These are phyloP conservation scores for Neurospora africana DNA, from an alignment of 495 filamentous ascomycete species.

Conservation along the genomic window DNA sequence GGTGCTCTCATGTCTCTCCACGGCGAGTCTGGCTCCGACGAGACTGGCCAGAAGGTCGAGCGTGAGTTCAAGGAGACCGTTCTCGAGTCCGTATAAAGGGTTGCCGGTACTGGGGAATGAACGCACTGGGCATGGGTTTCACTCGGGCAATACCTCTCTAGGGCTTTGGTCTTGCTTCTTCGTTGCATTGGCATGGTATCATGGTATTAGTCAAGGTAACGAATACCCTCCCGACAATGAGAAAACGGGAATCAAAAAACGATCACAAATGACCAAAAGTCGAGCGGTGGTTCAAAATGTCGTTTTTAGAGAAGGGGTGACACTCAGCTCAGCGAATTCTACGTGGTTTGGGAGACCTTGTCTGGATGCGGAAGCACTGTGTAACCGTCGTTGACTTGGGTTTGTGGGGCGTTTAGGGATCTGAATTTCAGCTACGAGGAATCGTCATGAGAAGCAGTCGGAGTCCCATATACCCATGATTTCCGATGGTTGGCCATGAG, in stretches of 20 bases:
- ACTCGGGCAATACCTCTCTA: constrained; percentile 42
- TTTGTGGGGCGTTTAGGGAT: not conserved
- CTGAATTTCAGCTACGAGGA: not conserved
- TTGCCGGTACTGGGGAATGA: constrained; percentile 26
- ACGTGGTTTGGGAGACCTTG: constrained; percentile 1
- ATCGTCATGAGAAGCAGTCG: not conserved
- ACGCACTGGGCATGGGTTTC: constrained; percentile 39
- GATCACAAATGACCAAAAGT: constrained; percentile 22
- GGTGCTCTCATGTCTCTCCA: constrained; percentile 89
- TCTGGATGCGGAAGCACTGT: not conserved
- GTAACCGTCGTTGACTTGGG: not conserved
- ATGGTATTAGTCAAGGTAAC: constrained; percentile 39
- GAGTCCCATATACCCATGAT: not conserved
- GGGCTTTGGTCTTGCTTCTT: constrained; percentile 35
- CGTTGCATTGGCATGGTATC: constrained; percentile 48
- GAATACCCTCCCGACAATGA: constrained; percentile 23
- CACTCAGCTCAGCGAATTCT: constrained; percentile 1
- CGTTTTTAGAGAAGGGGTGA: not conserved
- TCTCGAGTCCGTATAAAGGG: constrained; percentile 78
- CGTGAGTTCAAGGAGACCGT: constrained; percentile 97
- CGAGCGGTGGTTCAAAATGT: constrained; percentile 7
- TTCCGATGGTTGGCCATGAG: not conserved
- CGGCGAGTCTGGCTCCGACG: constrained; percentile 93
- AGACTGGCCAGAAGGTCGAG: constrained; percentile 97
- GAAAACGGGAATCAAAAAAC: constrained; percentile 29